Conservation (phyloP, 805 yeast species). For the Zygosaccharomyces rouxii region DNA sequence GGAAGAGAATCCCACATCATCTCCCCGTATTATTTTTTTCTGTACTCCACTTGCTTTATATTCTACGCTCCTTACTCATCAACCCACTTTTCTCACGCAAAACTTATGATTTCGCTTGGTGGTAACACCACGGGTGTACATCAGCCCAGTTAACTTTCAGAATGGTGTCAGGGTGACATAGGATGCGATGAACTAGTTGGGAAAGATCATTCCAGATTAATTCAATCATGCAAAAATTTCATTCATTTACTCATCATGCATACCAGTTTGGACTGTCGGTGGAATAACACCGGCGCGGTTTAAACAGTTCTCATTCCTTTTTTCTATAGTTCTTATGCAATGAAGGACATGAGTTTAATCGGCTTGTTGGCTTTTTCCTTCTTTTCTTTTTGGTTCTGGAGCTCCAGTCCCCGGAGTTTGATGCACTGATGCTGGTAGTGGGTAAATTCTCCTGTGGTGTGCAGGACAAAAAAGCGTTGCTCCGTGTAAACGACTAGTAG, state of each 20-base stretch:
- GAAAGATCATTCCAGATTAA: slow-evolving; percentile 1
- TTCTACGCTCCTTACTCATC: background rate
- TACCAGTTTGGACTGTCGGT: background rate
- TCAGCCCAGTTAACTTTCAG: background rate
- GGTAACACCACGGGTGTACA: background rate
- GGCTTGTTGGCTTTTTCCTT: background rate
- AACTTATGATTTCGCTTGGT: background rate
- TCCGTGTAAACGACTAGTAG: no score
- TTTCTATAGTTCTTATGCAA: background rate
- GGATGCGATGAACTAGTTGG: background rate
- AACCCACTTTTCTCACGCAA: background rate
- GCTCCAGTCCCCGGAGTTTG: background rate
- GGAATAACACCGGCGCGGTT: background rate
- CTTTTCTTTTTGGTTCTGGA: background rate
- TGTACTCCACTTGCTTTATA: background rate
- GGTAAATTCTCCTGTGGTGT: background rate
- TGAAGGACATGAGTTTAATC: background rate
- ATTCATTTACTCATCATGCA: background rate
- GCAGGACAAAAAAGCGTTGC: no score
- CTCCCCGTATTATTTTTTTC: background rate
- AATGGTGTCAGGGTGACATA: background rate
- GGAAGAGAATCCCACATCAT: background rate
- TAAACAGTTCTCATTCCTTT: background rate
- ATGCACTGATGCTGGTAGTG: background rate
- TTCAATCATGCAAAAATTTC: background rate